Evolutionary conservation across 2,329 filamentous ascomycete genomes (phyloP).

Genomic region (Aotearoamyces nothofagi): DNA sequence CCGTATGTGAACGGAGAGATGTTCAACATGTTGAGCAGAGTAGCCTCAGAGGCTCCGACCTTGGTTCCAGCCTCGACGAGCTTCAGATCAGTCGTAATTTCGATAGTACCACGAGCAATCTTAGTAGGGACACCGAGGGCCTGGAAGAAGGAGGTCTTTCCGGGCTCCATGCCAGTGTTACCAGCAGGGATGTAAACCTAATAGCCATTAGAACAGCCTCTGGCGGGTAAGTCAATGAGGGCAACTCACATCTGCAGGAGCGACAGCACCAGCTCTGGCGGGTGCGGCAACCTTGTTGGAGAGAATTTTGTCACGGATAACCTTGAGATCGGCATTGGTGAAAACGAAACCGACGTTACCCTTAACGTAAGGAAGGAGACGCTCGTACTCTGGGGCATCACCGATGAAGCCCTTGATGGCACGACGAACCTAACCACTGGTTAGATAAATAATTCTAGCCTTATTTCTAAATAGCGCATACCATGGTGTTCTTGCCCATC

Average conservation of each 20-base stretch:
- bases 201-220: neutral
- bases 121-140: slow-evolving; percentile 99
- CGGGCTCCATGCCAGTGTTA: slow-evolving; percentile 99
- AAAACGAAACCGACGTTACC: slow-evolving; percentile 99
- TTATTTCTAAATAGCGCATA: slow-evolving; percentile 29
- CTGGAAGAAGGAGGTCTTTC: slow-evolving; percentile 99
- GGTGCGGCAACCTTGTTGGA: slow-evolving; percentile 95
- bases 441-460: too few relatives aligned
- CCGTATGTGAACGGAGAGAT: slow-evolving; percentile 99
- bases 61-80: slow-evolving; percentile 84
- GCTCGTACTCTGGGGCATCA: slow-evolving; percentile 95
- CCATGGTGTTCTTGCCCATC: slow-evolving; percentile 99
- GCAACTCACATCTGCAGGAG: slow-evolving; percentile 55
- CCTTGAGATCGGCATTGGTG: slow-evolving; percentile 94
- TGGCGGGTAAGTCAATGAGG: neutral
- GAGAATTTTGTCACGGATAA: slow-evolving; percentile 84
- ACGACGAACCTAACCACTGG: slow-evolving; percentile 83
- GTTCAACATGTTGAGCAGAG: slow-evolving; percentile 98
- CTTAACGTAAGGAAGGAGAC: slow-evolving; percentile 87
- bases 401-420: slow-evolving; percentile 86
- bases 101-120: slow-evolving; percentile 99
- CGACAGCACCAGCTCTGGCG: slow-evolving; percentile 93
- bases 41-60: slow-evolving; percentile 98
- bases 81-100: slow-evolving; percentile 97
- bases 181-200: slow-evolving; percentile 75